phyloP scores from a whole-genome alignment of 495 filamentous ascomycete species.

The Daldinia grandis region DNA sequence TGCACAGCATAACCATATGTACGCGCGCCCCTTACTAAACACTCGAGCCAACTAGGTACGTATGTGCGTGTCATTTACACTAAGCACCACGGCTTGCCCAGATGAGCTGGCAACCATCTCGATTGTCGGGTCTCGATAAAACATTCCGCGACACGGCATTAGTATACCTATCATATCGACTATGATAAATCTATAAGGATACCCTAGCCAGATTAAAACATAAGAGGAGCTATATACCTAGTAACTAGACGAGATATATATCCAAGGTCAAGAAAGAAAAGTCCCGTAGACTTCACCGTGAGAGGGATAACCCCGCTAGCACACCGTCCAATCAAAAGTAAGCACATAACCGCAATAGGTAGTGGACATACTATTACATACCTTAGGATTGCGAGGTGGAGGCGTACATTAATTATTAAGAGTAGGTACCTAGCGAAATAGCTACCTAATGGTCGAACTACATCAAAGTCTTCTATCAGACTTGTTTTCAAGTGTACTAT shows the following conservation, averaged over 20 bases:
- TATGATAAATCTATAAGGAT: no score
- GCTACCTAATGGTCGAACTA: constrained; percentile 18
- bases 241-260: neutral
- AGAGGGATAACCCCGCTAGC: neutral
- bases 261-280: no score
- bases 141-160: no score
- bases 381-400: neutral
- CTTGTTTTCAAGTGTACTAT: constrained; percentile 31
- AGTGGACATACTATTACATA: constrained; percentile 16
- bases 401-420: constrained; percentile 29
- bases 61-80: neutral
- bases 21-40: constrained; percentile 4
- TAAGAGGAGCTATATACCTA: neutral
- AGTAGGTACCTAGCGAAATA: constrained; percentile 9
- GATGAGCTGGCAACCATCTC: neutral
- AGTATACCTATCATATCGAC: no score
- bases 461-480: constrained; percentile 25
- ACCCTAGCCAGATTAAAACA: no score
- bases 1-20: no score
- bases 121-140: neutral
- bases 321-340: constrained; percentile 20
- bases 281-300: neutral
- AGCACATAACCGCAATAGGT: constrained; percentile 27
- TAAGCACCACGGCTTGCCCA: neutral
- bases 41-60: neutral